Evolutionary conservation across 1,284 basidiomycete genomes (phyloP).

Genomic region (Malassezia pachydermatis): DNA sequence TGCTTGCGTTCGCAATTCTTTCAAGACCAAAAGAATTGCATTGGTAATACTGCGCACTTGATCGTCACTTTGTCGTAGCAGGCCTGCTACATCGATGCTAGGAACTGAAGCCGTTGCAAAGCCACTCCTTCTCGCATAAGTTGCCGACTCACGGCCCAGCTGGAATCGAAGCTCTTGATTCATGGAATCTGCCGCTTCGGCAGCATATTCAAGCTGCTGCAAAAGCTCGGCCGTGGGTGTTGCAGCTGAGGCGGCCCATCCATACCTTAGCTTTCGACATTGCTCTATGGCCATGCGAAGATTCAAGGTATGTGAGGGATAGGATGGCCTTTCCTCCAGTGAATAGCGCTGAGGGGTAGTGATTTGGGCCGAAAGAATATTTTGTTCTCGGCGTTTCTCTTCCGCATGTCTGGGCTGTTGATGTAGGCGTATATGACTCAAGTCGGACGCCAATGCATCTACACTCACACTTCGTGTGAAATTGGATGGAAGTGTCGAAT

Average conservation of each 20-base stretch:
- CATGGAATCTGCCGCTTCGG: conserved; percentile 23
- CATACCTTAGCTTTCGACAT: neutral
- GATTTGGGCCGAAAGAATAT: too few relatives aligned
- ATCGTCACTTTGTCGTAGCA: conserved; percentile 35
- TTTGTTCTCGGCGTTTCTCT: neutral
- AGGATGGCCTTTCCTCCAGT: too few relatives aligned
- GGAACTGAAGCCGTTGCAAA: too few relatives aligned
- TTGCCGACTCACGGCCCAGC: neutral
- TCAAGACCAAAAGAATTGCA: conserved; percentile 26
- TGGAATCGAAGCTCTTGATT: conserved; percentile 26
- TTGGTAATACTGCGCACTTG: conserved; percentile 36
- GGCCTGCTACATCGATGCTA: too few relatives aligned
- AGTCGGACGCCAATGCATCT: too few relatives aligned
- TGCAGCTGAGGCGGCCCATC: neutral
- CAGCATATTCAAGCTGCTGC: conserved; percentile 21
- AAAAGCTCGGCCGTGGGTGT: conserved; percentile 16
- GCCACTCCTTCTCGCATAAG: too few relatives aligned
- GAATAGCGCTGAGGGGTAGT: too few relatives aligned
- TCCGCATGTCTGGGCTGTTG: neutral
- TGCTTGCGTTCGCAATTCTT: conserved; percentile 3
- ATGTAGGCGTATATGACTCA: too few relatives aligned
- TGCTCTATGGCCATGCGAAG: neutral
- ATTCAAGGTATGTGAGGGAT: conserved; percentile 2
- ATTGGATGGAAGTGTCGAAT: too few relatives aligned
- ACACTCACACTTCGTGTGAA: too few relatives aligned